Percentiles rank a stretch among this genome's conserved stretches.
Conservation (phyloP, 768 basidiomycete genomes). For the Auriculariales sp. region DNA sequence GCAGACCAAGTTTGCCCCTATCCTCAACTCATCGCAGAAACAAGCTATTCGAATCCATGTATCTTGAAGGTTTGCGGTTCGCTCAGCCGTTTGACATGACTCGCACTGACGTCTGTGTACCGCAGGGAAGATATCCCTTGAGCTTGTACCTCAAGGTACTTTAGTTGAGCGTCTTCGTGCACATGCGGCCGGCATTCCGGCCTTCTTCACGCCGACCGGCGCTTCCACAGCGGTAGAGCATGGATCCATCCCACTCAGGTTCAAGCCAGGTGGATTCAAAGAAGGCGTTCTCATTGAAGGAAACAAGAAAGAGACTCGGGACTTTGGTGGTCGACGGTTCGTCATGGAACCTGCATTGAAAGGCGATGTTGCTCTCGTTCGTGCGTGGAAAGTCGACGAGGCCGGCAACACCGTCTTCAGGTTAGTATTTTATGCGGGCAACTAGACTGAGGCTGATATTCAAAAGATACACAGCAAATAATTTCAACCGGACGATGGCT, state of each 20-base stretch:
- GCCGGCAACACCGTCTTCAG: constrained; percentile 84
- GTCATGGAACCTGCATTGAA: constrained; percentile 68
- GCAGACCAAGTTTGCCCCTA: not conserved
- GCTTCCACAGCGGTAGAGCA: constrained; percentile 72
- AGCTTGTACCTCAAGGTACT: constrained; percentile 86
- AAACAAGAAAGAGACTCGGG: constrained; percentile 59
- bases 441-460: not conserved
- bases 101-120: no score
- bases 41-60: constrained; percentile 72
- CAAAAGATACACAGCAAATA: constrained; percentile 67
- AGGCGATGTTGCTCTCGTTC: constrained; percentile 73
- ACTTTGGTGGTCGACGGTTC: constrained; percentile 67
- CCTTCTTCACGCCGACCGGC: constrained; percentile 89
- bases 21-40: constrained; percentile 32
- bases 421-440: constrained; percentile 22
- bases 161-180: constrained; percentile 80
- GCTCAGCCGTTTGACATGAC: no score
- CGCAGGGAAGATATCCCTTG: constrained; percentile 69
- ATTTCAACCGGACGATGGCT: constrained; percentile 79
- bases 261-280: constrained; percentile 59
- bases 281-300: constrained; percentile 60
- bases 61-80: no score
- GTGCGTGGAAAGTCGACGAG: constrained; percentile 88
- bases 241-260: constrained; percentile 65
- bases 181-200: constrained; percentile 83